Conservation (phyloP, 306 rosid genomes). For the Senna tora region DNA sequence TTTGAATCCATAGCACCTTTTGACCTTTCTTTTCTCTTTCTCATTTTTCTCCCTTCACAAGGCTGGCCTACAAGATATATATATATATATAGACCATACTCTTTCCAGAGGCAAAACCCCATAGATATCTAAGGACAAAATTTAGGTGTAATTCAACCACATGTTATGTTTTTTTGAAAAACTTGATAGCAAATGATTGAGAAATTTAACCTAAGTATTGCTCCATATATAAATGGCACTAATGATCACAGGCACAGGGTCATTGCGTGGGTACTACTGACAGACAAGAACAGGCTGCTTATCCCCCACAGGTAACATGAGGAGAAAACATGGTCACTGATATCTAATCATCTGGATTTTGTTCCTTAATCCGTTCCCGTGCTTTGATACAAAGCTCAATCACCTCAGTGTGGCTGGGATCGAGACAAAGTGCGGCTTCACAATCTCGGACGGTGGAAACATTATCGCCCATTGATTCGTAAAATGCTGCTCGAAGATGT, state of each 20-base stretch:
- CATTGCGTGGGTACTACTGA: conserved; percentile 30
- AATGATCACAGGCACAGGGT: conserved; percentile 33
- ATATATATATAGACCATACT: conserved; percentile 32
- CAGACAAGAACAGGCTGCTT: conserved; percentile 43
- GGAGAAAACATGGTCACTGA: conserved; percentile 25
- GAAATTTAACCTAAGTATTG: background rate
- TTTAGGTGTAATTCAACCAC: background rate
- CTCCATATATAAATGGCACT: conserved; percentile 18
- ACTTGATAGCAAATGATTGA: background rate
- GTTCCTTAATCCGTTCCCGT: conserved; percentile 48
- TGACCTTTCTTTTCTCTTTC: conserved; percentile 33
- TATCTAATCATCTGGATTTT: conserved; percentile 37
- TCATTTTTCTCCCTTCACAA: conserved; percentile 36
- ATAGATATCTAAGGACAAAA: background rate
- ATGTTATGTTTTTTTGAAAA: background rate
- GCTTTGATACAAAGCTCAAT: conserved; percentile 65
- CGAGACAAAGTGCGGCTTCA: conserved; percentile 88
- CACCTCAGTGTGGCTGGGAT: conserved; percentile 65
- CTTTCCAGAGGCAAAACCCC: conserved; percentile 38
- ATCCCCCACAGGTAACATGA: conserved; percentile 34
- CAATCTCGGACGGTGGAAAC: conserved; percentile 67
- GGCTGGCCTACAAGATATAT: conserved; percentile 38
- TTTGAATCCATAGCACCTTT: conserved; percentile 42
- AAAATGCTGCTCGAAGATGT: conserved; percentile 91
- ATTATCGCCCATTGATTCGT: conserved; percentile 66